Conservation (phyloP, 257 asterid genomes). For the Nicotiana tabacum region DNA sequence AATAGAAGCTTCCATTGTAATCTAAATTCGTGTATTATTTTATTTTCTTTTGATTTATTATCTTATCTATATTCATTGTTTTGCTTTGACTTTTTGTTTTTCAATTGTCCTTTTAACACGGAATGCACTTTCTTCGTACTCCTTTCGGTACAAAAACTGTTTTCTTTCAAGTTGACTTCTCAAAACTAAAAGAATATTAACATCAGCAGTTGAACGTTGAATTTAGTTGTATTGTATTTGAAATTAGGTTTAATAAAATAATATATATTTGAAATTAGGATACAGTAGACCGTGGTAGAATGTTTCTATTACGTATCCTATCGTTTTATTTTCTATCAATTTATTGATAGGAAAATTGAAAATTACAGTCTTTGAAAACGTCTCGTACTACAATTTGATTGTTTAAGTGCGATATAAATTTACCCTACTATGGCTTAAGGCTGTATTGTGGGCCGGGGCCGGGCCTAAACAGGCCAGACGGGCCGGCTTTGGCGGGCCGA, state of each 20-base stretch:
- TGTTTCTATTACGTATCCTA: not conserved
- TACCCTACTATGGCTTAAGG: too few relatives aligned
- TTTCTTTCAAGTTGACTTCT: not conserved
- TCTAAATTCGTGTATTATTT: not conserved
- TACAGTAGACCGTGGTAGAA: not conserved
- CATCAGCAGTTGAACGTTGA: not conserved
- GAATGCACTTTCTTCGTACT: not conserved
- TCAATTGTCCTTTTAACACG: not conserved
- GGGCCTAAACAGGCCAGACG: too few relatives aligned
- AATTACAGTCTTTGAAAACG: not conserved
- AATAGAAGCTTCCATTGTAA: not conserved
- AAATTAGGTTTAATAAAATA: not conserved
- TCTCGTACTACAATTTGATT: too few relatives aligned
- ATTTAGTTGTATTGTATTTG: not conserved
- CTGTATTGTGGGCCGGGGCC: too few relatives aligned
- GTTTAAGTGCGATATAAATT: too few relatives aligned
- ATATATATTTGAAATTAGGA: not conserved
- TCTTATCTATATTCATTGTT: not conserved
- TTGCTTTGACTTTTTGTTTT: not conserved
- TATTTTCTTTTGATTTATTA: not conserved
- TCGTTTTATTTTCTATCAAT: not conserved
- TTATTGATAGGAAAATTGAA: not conserved
- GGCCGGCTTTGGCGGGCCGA: too few relatives aligned
- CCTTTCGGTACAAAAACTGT: not conserved
- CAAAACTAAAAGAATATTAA: not conserved